Percentiles rank a stretch among this genome's conserved stretches.
Evolutionary conservation across 352 stramenopile genomes (phyloP).

Genomic region (Blastocystis hominis): DNA sequence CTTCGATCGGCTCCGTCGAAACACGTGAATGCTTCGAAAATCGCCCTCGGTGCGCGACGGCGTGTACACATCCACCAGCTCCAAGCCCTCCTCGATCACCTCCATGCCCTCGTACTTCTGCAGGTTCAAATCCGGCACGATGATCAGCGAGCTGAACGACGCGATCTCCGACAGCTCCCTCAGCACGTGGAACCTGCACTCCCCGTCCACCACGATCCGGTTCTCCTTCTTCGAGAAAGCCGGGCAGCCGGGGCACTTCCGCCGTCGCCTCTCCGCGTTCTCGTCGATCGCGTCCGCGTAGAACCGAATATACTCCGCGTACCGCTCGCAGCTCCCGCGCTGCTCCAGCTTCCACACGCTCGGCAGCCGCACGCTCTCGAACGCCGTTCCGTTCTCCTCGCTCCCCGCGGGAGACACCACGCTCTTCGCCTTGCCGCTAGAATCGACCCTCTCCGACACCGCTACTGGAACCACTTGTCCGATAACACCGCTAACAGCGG

Average conservation of each 20-base stretch:
- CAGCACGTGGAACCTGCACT: neutral
- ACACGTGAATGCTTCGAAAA: neutral
- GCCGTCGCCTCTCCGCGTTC: neutral
- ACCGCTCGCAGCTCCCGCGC: neutral
- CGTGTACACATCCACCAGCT: neutral
- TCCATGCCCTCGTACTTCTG: neutral
- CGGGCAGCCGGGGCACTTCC: neutral
- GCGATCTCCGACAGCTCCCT: neutral
- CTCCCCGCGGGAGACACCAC: neutral
- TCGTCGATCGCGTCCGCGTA: constrained; percentile 3
- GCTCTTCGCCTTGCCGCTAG: neutral
- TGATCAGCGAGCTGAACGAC: neutral
- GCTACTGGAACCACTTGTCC: constrained; percentile 5
- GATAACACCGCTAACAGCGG: neutral
- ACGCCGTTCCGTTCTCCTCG: neutral
- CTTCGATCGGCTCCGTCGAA: neutral
- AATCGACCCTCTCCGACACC: neutral
- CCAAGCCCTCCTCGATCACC: neutral
- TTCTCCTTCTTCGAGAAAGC: neutral
- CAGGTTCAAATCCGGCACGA: neutral
- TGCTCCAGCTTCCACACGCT: neutral
- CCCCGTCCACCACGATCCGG: neutral
- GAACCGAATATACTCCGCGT: neutral
- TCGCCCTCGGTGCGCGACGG: neutral
- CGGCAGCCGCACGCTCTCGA: neutral